Evolutionary conservation across 768 basidiomycete species (phyloP).

Genomic region (Phanerodontia chrysosporium): DNA sequence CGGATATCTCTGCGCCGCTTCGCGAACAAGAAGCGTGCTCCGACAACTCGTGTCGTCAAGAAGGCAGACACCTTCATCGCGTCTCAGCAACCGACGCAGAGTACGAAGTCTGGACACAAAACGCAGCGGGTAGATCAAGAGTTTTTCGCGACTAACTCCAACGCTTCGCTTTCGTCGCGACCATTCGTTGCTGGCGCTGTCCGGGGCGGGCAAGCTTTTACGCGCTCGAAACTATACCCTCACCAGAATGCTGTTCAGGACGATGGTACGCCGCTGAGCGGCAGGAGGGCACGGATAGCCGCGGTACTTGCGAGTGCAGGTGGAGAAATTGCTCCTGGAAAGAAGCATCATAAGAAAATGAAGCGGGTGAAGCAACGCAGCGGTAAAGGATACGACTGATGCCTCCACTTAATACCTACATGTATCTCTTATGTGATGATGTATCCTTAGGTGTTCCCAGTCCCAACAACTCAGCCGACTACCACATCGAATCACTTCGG

Average conservation of each 20-base stretch:
- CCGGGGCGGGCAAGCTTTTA: conserved; percentile 54
- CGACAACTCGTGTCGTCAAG: conserved; percentile 80
- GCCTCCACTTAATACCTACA: background rate
- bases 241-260: conserved; percentile 80
- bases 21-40: conserved; percentile 83
- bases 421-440: conserved; percentile 1
- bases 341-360: conserved; percentile 84
- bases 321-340: conserved; percentile 39
- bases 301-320: conserved; percentile 36
- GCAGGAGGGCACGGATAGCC: conserved; percentile 38
- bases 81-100: conserved; percentile 26
- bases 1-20: conserved; percentile 54
- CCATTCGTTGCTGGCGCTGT: conserved; percentile 63
- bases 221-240: conserved; percentile 66
- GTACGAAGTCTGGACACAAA: conserved; percentile 38
- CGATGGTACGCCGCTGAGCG: conserved; percentile 65
- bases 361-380: conserved; percentile 85
- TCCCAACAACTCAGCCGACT: background rate
- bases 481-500: background rate
- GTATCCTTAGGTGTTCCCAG: conserved; percentile 4
- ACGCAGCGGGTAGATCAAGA: conserved; percentile 71
- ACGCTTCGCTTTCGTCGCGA: conserved; percentile 41
- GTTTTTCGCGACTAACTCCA: conserved; percentile 66
- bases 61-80: conserved; percentile 79
- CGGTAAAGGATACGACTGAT: conserved; percentile 85